These are phyloP conservation scores for Penicillium tannophilum DNA, from an alignment of 495 filamentous ascomycete species.

Conservation along the genomic window DNA sequence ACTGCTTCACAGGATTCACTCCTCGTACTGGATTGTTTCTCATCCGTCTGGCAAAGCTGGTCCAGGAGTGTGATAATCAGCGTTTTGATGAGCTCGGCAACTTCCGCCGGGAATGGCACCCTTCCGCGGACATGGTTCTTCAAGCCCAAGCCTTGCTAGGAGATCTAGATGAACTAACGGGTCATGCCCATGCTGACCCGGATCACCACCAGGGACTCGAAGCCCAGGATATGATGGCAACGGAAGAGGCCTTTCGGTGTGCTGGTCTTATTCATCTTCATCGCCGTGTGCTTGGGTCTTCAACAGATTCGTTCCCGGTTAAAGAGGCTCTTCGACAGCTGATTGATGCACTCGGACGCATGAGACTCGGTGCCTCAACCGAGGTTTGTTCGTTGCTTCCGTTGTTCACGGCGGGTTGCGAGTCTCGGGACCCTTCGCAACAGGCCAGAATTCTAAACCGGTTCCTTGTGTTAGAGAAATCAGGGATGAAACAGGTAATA, in stretches of 20 bases:
- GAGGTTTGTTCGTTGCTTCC: slow-evolving; percentile 81
- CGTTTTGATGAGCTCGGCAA: slow-evolving; percentile 61
- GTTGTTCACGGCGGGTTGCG: slow-evolving; percentile 83
- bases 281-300: slow-evolving; percentile 67
- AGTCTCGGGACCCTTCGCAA: slow-evolving; percentile 58
- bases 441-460: slow-evolving; percentile 65
- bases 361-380: slow-evolving; percentile 66
- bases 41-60: slow-evolving; percentile 72
- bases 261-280: slow-evolving; percentile 78
- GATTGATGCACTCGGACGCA: slow-evolving; percentile 59
- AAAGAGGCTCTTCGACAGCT: slow-evolving; percentile 67
- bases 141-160: slow-evolving; percentile 58
- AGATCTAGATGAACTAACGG: slow-evolving; percentile 47
- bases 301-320: slow-evolving; percentile 56
- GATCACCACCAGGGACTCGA: slow-evolving; percentile 40
- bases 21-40: slow-evolving; percentile 70
- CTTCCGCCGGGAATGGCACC: slow-evolving; percentile 58
- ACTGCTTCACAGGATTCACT: slow-evolving; percentile 82
- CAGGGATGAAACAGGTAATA: slow-evolving; percentile 74
- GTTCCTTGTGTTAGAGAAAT: slow-evolving; percentile 69
- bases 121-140: slow-evolving; percentile 52
- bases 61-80: slow-evolving; percentile 67
- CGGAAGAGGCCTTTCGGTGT: slow-evolving; percentile 79
- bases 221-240: slow-evolving; percentile 66
- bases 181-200: slow-evolving; percentile 32